A percentile compares a stretch with the other conserved stretches of the same genome.
Conservation (phyloP, 139 green algal genomes). For the Chlamydomonas schloesseri region DNA sequence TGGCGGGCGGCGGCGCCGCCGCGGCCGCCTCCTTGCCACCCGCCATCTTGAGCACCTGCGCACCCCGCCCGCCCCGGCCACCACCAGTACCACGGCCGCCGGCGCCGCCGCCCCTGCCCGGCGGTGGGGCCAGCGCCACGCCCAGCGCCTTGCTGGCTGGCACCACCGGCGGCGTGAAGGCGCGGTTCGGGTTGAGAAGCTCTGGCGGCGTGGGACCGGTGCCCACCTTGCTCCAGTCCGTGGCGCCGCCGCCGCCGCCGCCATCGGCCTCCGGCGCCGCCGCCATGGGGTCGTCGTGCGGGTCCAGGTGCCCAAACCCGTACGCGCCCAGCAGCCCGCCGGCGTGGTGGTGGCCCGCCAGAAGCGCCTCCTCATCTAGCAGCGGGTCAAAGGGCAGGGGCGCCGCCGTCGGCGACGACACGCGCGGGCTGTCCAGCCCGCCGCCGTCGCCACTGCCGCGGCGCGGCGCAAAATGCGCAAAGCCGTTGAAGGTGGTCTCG, state of each 20-base stretch:
- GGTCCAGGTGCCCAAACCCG: not conserved
- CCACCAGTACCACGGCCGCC: not conserved
- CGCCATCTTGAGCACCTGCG: not conserved
- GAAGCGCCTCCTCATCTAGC: slow-evolving; percentile 37
- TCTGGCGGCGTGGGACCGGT: slow-evolving; percentile 3
- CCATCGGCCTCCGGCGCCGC: not conserved
- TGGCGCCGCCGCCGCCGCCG: not conserved
- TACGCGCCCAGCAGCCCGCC: not conserved
- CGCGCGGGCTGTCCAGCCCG: not conserved
- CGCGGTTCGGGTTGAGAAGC: slow-evolving; percentile 2
- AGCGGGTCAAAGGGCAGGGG: not conserved
- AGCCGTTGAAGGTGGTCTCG: not conserved
- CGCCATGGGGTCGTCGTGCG: not conserved
- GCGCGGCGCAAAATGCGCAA: not conserved
- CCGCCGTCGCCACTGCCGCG: not conserved
- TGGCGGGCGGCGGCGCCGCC: not conserved
- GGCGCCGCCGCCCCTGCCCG: not conserved
- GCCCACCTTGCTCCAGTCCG: not conserved
- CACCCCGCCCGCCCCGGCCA: not conserved
- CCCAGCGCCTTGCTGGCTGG: slow-evolving; percentile 32
- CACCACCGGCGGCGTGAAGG: slow-evolving; percentile 56
- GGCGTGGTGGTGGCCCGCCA: not conserved
- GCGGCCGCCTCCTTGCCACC: not conserved
- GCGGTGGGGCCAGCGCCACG: not conserved
- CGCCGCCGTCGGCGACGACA: not conserved